Percentiles rank a stretch among this genome's conserved stretches.
Evolutionary conservation across 1,139 yeast genomes (phyloP).

Genomic region (Dujonia santamariae): DNA sequence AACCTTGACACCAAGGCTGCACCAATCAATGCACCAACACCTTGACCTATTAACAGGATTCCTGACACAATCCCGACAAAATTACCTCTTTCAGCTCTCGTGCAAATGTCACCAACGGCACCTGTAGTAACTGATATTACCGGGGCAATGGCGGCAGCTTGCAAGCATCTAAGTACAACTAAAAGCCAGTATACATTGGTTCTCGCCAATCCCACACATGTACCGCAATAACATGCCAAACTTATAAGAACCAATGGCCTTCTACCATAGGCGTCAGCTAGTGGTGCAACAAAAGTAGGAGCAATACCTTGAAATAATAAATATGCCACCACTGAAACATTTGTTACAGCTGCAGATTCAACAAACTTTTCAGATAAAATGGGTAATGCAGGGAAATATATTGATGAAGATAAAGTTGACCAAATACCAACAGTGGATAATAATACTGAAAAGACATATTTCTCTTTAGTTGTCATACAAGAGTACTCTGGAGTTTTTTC

Average conservation of each 20-base stretch:
- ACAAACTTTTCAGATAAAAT: slow-evolving; percentile 49
- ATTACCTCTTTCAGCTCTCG: slow-evolving; percentile 33
- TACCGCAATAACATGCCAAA: slow-evolving; percentile 21
- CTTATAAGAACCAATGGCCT: slow-evolving; percentile 61
- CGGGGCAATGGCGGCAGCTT: slow-evolving; percentile 42
- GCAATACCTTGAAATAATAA: slow-evolving; percentile 67
- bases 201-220: slow-evolving; percentile 25
- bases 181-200: slow-evolving; percentile 24
- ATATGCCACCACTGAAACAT: slow-evolving; percentile 69
- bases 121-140: slow-evolving; percentile 38
- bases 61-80: slow-evolving; percentile 39
- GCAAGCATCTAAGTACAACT: slow-evolving; percentile 30
- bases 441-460: slow-evolving; percentile 18
- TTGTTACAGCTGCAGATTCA: slow-evolving; percentile 53
- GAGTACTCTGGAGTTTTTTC: too few relatives aligned
- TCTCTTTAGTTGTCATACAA: slow-evolving; percentile 15
- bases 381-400: slow-evolving; percentile 71
- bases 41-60: slow-evolving; percentile 36
- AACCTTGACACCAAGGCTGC: slow-evolving; percentile 31
- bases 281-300: slow-evolving; percentile 60
- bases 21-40: slow-evolving; percentile 40
- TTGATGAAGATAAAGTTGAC: slow-evolving; percentile 67
- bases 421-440: slow-evolving; percentile 41
- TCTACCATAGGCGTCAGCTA: slow-evolving; percentile 71
- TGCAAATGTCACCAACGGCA: slow-evolving; percentile 38